Evolutionary conservation across 2,329 filamentous ascomycete genomes (phyloP).

Genomic region (Verticillium longisporum): DNA sequence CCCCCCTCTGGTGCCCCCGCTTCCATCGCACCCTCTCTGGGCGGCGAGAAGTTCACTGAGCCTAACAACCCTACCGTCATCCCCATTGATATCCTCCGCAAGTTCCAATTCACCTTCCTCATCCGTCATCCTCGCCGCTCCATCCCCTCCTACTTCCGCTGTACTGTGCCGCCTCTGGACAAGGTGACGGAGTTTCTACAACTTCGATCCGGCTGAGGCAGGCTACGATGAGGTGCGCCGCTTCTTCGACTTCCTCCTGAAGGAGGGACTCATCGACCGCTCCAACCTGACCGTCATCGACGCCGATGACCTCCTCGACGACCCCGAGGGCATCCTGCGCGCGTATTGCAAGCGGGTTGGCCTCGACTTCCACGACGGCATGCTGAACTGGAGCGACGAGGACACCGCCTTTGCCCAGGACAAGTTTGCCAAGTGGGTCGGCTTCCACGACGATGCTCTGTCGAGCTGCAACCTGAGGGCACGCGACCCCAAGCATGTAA

Average conservation of each 20-base stretch:
- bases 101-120: conserved; percentile 92
- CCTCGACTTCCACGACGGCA: conserved; percentile 65
- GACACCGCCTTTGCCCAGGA: conserved; percentile 66
- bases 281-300: conserved; percentile 78
- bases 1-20: conserved; percentile 64
- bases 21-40: conserved; percentile 72
- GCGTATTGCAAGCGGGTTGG: conserved; percentile 78
- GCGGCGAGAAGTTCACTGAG: conserved; percentile 48
- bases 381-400: conserved; percentile 79
- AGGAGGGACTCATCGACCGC: conserved; percentile 63
- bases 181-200: conserved; percentile 75
- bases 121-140: conserved; percentile 91
- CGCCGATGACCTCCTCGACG: conserved; percentile 87
- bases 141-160: conserved; percentile 91
- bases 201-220: conserved; percentile 82
- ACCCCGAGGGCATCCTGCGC: conserved; percentile 67
- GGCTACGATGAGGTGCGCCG: conserved; percentile 84
- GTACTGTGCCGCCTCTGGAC: conserved; percentile 81
- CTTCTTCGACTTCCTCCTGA: conserved; percentile 77
- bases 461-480: conserved; percentile 70
- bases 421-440: conserved; percentile 93
- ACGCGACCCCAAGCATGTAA: conserved; percentile 55
- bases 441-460: conserved; percentile 94
- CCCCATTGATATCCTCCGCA: conserved; percentile 63
- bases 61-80: conserved; percentile 78